phyloP scores from a whole-genome alignment of 345 rosid genomes.

The Eucalyptus erythrocorys region DNA sequence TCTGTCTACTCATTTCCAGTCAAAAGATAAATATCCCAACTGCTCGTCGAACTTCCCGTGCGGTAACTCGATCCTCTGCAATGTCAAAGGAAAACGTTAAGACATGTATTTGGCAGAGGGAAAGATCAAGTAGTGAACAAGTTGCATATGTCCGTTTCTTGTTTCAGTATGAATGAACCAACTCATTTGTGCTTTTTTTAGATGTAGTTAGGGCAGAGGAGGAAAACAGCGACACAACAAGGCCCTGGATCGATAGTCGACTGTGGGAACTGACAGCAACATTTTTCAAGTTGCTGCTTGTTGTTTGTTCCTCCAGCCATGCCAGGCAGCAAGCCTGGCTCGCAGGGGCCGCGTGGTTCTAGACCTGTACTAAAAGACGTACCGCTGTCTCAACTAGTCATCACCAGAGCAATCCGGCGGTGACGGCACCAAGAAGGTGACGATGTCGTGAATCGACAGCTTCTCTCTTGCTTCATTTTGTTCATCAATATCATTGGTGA shows the following conservation, averaged over 20 bases:
- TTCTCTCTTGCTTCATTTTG: neutral
- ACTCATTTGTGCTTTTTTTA: neutral
- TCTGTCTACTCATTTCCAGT: neutral
- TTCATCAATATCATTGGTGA: accelerated
- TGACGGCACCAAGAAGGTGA: too few relatives aligned
- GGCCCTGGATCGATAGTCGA: neutral
- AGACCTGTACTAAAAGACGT: accelerated
- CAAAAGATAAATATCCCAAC: neutral
- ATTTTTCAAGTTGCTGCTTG: too few relatives aligned
- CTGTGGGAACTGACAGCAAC: neutral
- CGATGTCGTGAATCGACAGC: neutral
- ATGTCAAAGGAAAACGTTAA: neutral
- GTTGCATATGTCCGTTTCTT: neutral
- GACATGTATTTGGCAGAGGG: neutral
- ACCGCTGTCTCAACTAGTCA: neutral
- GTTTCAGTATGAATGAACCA: neutral
- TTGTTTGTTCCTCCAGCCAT: neutral
- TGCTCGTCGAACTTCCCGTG: constrained; percentile 41
- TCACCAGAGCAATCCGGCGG: neutral
- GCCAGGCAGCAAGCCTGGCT: neutral
- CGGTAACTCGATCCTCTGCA: constrained; percentile 42
- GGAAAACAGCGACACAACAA: neutral
- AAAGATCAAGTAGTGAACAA: neutral
- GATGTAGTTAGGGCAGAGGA: neutral
- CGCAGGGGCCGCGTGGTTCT: accelerated